A percentile compares a stretch with the other conserved stretches of the same genome.
Evolutionary conservation across 768 basidiomycete species (phyloP).

Genomic region (Rhizopogon vesiculosus): DNA sequence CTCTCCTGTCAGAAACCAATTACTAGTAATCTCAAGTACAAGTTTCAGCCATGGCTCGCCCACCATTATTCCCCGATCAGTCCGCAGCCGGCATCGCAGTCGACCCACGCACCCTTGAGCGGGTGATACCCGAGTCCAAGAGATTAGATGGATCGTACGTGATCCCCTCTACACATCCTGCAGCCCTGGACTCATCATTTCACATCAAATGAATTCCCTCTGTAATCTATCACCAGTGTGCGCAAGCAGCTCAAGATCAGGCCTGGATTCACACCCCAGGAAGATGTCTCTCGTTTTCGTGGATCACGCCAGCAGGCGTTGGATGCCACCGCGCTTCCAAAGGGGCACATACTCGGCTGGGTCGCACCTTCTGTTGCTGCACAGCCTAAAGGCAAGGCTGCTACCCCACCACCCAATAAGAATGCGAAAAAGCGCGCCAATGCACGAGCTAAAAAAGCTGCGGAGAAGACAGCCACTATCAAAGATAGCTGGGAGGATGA

Average conservation of each 20-base stretch:
- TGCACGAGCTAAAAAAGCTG: slow-evolving; percentile 61
- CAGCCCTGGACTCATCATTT: slow-evolving; percentile 7
- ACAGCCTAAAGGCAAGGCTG: slow-evolving; percentile 24
- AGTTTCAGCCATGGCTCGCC: slow-evolving; percentile 57
- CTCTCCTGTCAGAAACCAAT: neutral
- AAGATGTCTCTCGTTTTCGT: slow-evolving; percentile 86
- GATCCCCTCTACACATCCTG: neutral
- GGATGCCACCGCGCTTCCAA: slow-evolving; percentile 60
- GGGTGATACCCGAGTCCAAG: slow-evolving; percentile 82
- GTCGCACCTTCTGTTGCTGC: slow-evolving; percentile 50
- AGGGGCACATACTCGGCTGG: slow-evolving; percentile 85
- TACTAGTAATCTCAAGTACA: neutral
- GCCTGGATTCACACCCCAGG: slow-evolving; percentile 92
- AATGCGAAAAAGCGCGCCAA: slow-evolving; percentile 82
- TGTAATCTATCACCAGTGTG: slow-evolving; percentile 41
- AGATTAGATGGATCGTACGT: slow-evolving; percentile 81
- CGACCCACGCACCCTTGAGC: slow-evolving; percentile 81
- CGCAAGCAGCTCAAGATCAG: slow-evolving; percentile 88
- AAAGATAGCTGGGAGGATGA: slow-evolving; percentile 80
- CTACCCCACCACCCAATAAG: slow-evolving; percentile 53
- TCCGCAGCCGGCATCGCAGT: slow-evolving; percentile 75
- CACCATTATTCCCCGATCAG: slow-evolving; percentile 69
- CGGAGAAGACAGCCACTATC: slow-evolving; percentile 51
- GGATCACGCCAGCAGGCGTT: slow-evolving; percentile 70
- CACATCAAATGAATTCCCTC: neutral